Evolutionary conservation across 305 asterid species (phyloP).

Genomic region (Euphrasia arctica): DNA sequence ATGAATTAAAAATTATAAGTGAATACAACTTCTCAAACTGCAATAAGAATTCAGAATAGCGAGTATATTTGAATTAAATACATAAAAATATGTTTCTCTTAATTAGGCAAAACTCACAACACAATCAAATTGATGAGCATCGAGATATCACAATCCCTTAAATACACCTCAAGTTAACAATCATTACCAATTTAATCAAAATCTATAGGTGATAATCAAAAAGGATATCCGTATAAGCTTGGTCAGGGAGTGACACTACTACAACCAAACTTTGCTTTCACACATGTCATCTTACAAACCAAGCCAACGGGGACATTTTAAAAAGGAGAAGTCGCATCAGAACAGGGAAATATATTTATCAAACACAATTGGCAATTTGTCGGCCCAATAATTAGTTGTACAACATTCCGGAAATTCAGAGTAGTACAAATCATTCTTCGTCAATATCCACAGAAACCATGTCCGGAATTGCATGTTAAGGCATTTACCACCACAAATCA

Average conservation of each 20-base stretch:
- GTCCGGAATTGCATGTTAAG: neutral
- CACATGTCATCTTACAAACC: neutral
- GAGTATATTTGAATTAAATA: neutral
- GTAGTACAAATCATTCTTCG: neutral
- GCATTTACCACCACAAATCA: neutral
- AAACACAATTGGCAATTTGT: constrained; percentile 8
- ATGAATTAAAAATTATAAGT: too few species aligned
- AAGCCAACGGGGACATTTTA: constrained; percentile 3
- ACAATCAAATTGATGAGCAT: neutral
- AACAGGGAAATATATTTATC: constrained; percentile 14
- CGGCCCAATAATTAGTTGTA: constrained; percentile 5
- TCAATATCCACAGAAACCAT: neutral
- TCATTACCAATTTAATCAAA: neutral
- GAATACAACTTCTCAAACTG: neutral
- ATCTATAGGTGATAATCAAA: neutral
- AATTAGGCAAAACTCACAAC: neutral
- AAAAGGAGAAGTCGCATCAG: neutral
- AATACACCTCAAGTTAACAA: neutral
- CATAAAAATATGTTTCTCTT: neutral
- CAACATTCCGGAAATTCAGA: constrained; percentile 4
- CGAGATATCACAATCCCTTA: neutral
- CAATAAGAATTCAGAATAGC: neutral
- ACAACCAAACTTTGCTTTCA: neutral
- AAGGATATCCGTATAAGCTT: neutral
- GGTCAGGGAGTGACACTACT: neutral